Conservation (phyloP, 345 rosid species). For the Draba incana region DNA sequence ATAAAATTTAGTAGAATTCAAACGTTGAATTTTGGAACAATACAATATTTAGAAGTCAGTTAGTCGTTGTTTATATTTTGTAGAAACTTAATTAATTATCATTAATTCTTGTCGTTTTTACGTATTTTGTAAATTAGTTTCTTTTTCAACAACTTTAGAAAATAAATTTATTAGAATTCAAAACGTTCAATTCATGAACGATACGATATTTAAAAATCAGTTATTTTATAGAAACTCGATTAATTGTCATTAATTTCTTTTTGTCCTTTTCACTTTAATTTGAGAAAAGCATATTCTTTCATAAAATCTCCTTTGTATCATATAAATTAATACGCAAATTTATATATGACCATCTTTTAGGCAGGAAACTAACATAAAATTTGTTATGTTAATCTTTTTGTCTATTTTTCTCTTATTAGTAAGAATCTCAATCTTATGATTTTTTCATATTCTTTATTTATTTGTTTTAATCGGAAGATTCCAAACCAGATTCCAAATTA, state of each 20-base stretch:
- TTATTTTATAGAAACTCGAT: not conserved
- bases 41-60: not conserved
- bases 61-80: not conserved
- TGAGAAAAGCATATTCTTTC: not conserved
- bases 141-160: not conserved
- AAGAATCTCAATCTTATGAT: no score
- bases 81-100: not conserved
- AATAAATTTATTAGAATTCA: not conserved
- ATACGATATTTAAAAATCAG: not conserved
- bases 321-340: no score
- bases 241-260: not conserved
- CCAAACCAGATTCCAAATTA: no score
- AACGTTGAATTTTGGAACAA: not conserved
- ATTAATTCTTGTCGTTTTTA: not conserved
- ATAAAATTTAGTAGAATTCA: not conserved
- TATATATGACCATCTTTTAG: no score
- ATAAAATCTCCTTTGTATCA: no score
- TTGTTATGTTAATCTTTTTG: no score
- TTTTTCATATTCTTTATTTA: no score
- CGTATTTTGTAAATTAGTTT: not conserved
- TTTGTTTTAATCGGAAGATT: no score
- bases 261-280: not conserved
- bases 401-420: no score
- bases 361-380: no score
- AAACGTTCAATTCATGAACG: not conserved